A percentile compares a stretch with the other conserved stretches of the same genome.
Conservation (phyloP, 192 early-diverging fungal genomes). For the Backusella westeae region DNA sequence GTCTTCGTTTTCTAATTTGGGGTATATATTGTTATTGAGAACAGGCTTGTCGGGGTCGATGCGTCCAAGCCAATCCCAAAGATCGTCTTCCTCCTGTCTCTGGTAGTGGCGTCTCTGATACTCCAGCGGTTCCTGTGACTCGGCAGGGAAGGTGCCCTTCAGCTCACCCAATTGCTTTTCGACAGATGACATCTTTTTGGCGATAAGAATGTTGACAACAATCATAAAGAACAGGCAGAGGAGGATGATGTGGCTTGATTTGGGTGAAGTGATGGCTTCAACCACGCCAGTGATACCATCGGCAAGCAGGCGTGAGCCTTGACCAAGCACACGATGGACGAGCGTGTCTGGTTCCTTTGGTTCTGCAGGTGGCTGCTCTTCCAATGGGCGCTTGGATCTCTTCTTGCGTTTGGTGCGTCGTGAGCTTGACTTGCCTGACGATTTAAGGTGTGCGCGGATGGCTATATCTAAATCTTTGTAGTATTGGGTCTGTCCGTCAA, state of each 20-base stretch:
- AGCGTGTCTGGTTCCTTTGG: background rate
- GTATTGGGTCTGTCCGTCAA: slow-evolving; percentile 46
- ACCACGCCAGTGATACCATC: background rate
- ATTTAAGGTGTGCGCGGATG: slow-evolving; percentile 40
- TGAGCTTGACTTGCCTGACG: background rate
- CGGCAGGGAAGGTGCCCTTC: background rate
- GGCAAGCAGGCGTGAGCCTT: background rate
- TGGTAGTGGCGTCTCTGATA: background rate
- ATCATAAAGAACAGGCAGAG: slow-evolving; percentile 9
- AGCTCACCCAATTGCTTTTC: slow-evolving; percentile 2
- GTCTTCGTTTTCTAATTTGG: background rate
- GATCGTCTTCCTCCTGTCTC: slow-evolving; percentile 7
- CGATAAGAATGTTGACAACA: slow-evolving; percentile 12
- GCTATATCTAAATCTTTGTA: slow-evolving; percentile 40
- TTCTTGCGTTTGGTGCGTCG: background rate
- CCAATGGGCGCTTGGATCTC: background rate
- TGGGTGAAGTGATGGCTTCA: background rate
- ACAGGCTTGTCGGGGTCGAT: background rate
- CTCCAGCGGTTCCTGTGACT: background rate
- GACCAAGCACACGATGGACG: background rate
- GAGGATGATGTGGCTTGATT: background rate
- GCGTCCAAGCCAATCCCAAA: slow-evolving; percentile 14
- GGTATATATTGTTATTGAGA: background rate
- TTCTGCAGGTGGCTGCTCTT: background rate
- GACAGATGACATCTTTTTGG: slow-evolving; percentile 4